Conservation (phyloP, 345 rosid species). For the Lepidium aucheri region DNA sequence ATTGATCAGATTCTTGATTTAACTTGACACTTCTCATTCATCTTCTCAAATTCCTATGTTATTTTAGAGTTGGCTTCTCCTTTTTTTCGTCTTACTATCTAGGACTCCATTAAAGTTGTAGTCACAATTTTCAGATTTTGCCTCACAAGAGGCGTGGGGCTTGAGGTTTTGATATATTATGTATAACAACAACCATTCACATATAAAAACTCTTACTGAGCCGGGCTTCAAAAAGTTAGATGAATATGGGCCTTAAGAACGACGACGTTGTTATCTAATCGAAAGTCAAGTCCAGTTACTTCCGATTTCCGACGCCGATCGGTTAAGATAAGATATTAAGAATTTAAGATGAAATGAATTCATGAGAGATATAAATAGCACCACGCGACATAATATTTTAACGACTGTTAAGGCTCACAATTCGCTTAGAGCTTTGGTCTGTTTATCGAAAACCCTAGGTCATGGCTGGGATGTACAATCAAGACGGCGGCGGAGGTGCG, state of each 20-base stretch:
- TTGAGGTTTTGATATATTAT: not conserved
- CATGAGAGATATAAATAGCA: not conserved
- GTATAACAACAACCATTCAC: not conserved
- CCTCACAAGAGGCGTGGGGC: not conserved
- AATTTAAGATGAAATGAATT: not conserved
- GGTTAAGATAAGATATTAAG: conserved; percentile 3
- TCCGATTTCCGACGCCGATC: not conserved
- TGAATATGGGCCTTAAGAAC: not conserved
- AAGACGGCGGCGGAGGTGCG: conserved; percentile 49
- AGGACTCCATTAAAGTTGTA: not conserved
- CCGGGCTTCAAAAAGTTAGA: not conserved
- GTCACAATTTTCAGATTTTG: not conserved
- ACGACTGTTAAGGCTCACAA: not conserved
- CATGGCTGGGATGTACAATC: conserved; percentile 81
- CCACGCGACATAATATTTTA: not conserved
- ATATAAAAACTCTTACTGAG: not conserved
- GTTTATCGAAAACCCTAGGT: conserved; percentile 25
- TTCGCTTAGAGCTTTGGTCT: conserved; percentile 4
- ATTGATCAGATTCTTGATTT: conserved; percentile 43
- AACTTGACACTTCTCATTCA: conserved; percentile 47
- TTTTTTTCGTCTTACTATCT: not conserved
- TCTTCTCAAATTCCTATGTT: not conserved
- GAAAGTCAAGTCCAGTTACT: not conserved
- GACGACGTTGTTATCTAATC: not conserved
- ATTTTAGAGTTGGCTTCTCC: conserved; percentile 6